Evolutionary conservation across 2,329 filamentous ascomycete genomes (phyloP).

Genomic region (Botrytis galanthina): DNA sequence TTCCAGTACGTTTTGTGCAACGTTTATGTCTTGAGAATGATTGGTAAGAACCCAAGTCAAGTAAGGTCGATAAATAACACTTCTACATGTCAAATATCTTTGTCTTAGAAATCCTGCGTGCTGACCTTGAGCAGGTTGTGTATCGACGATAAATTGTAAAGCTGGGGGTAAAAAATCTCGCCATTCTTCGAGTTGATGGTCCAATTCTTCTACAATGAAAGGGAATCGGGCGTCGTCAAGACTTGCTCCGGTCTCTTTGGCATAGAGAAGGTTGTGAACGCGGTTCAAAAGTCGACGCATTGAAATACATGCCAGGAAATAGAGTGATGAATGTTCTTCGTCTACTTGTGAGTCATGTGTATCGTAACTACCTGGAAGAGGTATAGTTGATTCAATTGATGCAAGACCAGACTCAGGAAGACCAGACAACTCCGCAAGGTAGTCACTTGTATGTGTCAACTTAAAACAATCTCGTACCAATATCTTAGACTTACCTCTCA

Average conservation of each 20-base stretch:
- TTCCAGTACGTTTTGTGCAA: conserved; percentile 36
- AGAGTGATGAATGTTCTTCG: conserved; percentile 48
- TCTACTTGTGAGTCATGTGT: conserved; percentile 42
- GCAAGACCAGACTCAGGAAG: conserved; percentile 51
- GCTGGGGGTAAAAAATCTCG: conserved; percentile 46
- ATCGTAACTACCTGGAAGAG: conserved; percentile 47
- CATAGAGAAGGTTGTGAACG: conserved; percentile 50
- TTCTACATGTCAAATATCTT: conserved; percentile 51
- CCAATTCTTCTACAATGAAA: conserved; percentile 47
- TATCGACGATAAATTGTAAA: conserved; percentile 44
- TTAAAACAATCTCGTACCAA: not conserved
- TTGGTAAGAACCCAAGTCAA: conserved; percentile 45
- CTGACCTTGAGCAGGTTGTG: conserved; percentile 39
- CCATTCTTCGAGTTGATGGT: conserved; percentile 51
- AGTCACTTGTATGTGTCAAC: conserved; percentile 43
- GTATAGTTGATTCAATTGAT: conserved; percentile 50
- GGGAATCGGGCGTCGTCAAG: conserved; percentile 48
- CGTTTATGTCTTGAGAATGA: conserved; percentile 18
- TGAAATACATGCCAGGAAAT: conserved; percentile 54
- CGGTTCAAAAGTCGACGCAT: conserved; percentile 50
- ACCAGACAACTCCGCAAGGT: conserved; percentile 51
- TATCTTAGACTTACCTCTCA: conserved; percentile 43
- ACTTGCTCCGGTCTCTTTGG: conserved; percentile 45
- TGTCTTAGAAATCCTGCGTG: conserved; percentile 51
- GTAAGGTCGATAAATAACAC: conserved; percentile 53